Conservation (phyloP, 768 basidiomycete genomes). For the Mycena leptocephala region DNA sequence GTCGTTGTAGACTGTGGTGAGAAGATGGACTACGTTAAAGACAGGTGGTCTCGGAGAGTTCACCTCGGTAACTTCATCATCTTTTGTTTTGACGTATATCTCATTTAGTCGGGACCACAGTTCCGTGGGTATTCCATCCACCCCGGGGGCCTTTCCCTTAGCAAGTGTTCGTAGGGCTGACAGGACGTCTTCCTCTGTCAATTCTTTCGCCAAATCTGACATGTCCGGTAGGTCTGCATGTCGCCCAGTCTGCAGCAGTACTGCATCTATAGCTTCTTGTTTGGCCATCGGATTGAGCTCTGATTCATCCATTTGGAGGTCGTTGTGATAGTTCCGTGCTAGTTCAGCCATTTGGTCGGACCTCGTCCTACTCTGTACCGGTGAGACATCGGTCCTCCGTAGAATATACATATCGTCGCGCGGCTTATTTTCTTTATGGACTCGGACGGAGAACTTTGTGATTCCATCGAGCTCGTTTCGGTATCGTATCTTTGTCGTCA, state of each 20-base stretch:
- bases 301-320: neutral
- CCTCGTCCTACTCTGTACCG: neutral
- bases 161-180: neutral
- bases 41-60: neutral
- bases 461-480: neutral
- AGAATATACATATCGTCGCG: neutral
- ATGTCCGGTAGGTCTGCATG: neutral
- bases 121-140: slow-evolving; percentile 7
- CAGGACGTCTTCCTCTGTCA: neutral
- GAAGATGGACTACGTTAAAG: neutral
- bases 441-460: neutral
- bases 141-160: neutral
- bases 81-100: neutral
- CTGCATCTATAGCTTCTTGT: neutral
- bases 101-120: slow-evolving; percentile 30
- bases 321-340: slow-evolving; percentile 5
- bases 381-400: neutral
- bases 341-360: slow-evolving; percentile 16
- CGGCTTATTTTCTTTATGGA: neutral
- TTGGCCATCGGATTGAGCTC: neutral
- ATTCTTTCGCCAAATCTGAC: neutral
- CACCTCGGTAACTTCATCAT: neutral
- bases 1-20: neutral
- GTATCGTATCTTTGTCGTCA: neutral
- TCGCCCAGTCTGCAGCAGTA: neutral